These are phyloP conservation scores for Klebsormidium nitens DNA, from an alignment of 139 green algal genomes.

Conservation along the genomic window DNA sequence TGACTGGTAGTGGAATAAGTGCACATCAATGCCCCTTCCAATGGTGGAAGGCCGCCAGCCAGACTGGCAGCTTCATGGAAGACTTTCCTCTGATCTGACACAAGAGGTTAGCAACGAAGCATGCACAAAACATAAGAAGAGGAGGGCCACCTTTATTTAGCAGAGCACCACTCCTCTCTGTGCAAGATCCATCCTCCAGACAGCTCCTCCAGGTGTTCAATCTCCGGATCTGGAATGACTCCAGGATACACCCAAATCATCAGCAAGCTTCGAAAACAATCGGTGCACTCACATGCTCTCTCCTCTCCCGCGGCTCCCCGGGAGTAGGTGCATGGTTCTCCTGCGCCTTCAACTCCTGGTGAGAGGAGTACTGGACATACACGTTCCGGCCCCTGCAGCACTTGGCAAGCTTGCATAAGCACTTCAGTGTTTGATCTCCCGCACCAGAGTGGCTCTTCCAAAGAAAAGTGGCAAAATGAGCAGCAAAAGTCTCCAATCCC, in stretches of 20 bases:
- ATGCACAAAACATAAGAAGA: background rate
- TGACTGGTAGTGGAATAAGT: background rate
- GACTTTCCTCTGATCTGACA: background rate
- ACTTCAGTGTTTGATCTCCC: background rate
- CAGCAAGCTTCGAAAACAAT: background rate
- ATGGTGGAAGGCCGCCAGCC: too few relatives aligned
- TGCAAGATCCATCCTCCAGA: background rate
- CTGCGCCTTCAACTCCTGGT: slow-evolving; percentile 28
- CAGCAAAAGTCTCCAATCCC: background rate
- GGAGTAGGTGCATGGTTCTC: background rate
- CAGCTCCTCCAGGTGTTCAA: background rate
- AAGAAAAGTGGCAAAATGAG: background rate
- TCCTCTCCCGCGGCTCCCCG: background rate
- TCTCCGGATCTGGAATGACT: background rate
- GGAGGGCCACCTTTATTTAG: background rate
- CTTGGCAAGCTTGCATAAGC: too few relatives aligned
- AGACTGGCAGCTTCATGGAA: too few relatives aligned
- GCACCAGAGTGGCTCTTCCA: background rate
- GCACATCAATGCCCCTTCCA: too few relatives aligned
- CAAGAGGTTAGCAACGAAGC: background rate
- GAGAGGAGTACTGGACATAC: slow-evolving; percentile 42
- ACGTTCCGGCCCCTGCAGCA: slow-evolving; percentile 33
- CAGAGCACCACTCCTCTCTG: background rate
- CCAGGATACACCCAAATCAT: background rate
- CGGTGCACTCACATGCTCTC: slow-evolving; percentile 7